Percentiles rank a stretch among this genome's conserved stretches.
phyloP scores from a whole-genome alignment of 225 moss, liverwort and hornwort species.

The Ulota crispa region DNA sequence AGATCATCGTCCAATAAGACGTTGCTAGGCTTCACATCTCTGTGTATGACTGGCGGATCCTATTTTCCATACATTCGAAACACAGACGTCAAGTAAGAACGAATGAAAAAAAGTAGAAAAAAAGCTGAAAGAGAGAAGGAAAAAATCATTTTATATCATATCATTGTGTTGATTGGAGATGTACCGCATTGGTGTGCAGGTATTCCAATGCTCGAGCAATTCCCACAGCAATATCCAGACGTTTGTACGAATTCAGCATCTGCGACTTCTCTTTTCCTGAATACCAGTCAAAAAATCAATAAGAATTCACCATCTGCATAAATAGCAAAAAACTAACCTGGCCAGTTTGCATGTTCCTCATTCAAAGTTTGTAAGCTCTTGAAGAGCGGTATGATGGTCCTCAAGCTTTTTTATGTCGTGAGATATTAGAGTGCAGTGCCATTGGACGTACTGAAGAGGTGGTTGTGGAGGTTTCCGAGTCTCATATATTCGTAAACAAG shows the following conservation, averaged over 20 bases:
- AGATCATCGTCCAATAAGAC: slow-evolving; percentile 30
- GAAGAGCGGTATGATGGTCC: not conserved
- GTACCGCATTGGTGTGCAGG: slow-evolving; percentile 34
- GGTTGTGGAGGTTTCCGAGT: slow-evolving; percentile 48
- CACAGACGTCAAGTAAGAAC: not conserved
- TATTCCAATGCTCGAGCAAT: slow-evolving; percentile 50
- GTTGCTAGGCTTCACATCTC: slow-evolving; percentile 48
- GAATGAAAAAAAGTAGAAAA: not conserved
- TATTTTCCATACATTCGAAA: not conserved
- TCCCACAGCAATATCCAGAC: slow-evolving; percentile 52
- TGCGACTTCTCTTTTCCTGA: slow-evolving; percentile 11
- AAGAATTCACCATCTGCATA: not conserved
- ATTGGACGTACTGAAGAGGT: slow-evolving; percentile 36
- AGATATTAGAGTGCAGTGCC: not conserved
- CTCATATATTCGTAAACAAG: slow-evolving; percentile 54
- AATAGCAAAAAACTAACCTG: not conserved
- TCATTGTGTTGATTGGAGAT: not conserved
- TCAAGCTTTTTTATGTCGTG: not conserved
- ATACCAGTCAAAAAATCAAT: not conserved
- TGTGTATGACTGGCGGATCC: slow-evolving; percentile 46
- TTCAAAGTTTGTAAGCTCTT: not conserved
- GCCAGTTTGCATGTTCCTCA: not conserved
- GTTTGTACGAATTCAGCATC: slow-evolving; percentile 33
- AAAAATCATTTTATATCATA: not conserved
- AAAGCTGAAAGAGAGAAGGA: not conserved